Conservation (phyloP, 208 protist species). For the Vickermania ingenoplastis region DNA sequence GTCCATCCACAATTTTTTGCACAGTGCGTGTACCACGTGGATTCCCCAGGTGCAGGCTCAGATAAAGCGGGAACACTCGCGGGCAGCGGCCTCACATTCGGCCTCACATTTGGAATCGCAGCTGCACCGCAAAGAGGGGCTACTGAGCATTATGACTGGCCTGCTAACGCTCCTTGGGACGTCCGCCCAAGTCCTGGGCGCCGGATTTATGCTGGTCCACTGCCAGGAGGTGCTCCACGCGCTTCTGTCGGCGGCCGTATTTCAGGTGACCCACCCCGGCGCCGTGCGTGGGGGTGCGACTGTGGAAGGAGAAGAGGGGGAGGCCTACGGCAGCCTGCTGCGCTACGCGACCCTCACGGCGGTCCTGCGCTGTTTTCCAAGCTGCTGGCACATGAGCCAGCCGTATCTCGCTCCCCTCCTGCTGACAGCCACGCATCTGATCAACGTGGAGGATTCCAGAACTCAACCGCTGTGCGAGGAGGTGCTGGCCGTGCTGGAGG, state of each 20-base stretch:
- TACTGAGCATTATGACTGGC: not conserved
- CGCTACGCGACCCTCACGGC: constrained; percentile 49
- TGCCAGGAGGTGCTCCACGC: constrained; percentile 15
- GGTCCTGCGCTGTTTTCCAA: constrained; percentile 56
- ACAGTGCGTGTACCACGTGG: constrained; percentile 30
- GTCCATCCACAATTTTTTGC: constrained; percentile 49
- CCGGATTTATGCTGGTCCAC: constrained; percentile 1
- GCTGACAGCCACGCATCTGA: constrained; percentile 41
- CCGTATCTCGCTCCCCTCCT: constrained; percentile 61
- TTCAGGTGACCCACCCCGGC: constrained; percentile 35
- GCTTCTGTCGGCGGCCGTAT: constrained; percentile 32
- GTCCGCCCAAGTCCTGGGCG: constrained; percentile 35
- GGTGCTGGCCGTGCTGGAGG: constrained; percentile 74
- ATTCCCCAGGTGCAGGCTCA: constrained; percentile 20
- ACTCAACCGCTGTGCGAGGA: constrained; percentile 64
- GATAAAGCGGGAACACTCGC: not conserved
- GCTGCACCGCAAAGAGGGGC: not conserved
- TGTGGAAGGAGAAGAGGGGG: constrained; percentile 28
- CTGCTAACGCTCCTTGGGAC: constrained; percentile 35
- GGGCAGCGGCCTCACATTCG: not conserved
- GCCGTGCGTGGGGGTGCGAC: constrained; percentile 37
- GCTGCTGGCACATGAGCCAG: constrained; percentile 80
- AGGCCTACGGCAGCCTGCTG: constrained; percentile 39
- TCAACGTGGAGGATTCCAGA: constrained; percentile 62
- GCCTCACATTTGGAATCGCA: not conserved